Evolutionary conservation across 2,329 filamentous ascomycete species (phyloP).

Genomic region (Exophiala viscosa): DNA sequence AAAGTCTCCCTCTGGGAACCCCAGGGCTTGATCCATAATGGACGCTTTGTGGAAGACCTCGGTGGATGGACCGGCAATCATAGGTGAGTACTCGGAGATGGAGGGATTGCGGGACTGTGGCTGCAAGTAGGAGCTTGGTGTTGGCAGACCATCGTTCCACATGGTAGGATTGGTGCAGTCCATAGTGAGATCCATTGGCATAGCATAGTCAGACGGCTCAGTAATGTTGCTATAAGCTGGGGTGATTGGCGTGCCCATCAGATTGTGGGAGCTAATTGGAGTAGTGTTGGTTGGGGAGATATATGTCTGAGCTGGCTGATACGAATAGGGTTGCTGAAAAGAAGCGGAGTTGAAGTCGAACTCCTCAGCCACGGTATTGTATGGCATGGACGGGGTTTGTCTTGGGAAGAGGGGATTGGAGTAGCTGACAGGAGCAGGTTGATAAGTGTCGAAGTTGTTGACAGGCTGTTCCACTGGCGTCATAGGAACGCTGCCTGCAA

Average conservation of each 20-base stretch:
- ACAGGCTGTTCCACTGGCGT: constrained; percentile 27
- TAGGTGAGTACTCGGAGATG: constrained; percentile 25
- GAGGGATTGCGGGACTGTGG: constrained; percentile 28
- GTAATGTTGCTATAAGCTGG: constrained; percentile 29
- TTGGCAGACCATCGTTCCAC: constrained; percentile 24
- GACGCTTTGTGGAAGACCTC: constrained; percentile 17
- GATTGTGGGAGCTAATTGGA: constrained; percentile 18
- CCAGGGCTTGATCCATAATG: constrained; percentile 14
- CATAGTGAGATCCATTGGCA: constrained; percentile 18
- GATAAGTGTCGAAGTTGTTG: constrained; percentile 22
- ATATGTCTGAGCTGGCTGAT: constrained; percentile 20
- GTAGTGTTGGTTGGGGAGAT: constrained; percentile 18
- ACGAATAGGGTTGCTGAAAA: constrained; percentile 4
- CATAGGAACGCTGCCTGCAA: constrained; percentile 21
- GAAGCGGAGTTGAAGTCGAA: constrained; percentile 21
- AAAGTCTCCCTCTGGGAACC: constrained; percentile 25
- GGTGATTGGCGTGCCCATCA: constrained; percentile 27
- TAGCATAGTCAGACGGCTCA: constrained; percentile 22
- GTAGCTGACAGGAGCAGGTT: constrained; percentile 18
- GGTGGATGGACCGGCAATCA: constrained; percentile 22
- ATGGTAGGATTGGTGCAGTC: constrained; percentile 19
- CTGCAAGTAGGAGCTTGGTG: constrained; percentile 25
- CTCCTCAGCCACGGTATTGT: constrained; percentile 14
- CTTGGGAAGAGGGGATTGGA: constrained; percentile 26
- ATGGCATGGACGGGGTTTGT: constrained; percentile 8